Evolutionary conservation across 2,329 filamentous ascomycete genomes (phyloP).

Genomic region (Rugonectria rugulosa): DNA sequence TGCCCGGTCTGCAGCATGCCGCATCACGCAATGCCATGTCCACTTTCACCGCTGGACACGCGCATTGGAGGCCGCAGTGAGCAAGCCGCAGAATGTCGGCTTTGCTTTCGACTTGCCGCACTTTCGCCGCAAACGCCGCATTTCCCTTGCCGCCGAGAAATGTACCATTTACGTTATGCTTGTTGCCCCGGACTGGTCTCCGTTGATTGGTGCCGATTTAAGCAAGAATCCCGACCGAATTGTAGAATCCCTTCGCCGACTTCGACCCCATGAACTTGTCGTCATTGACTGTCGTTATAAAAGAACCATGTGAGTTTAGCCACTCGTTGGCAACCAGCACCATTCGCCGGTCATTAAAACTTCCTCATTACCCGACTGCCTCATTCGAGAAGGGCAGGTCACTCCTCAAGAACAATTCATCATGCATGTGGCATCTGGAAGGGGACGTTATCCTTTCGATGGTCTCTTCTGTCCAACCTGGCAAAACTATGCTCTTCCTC

Average conservation of each 20-base stretch:
- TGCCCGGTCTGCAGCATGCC: constrained; percentile 23
- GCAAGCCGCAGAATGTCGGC: constrained; percentile 20
- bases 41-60: constrained; percentile 21
- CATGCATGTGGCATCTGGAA: constrained; percentile 4
- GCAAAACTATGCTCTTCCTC: not conserved
- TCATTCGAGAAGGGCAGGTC: not conserved
- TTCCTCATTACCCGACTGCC: not conserved
- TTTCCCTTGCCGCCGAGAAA: constrained; percentile 31
- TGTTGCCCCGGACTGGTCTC: constrained; percentile 25
- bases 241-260: constrained; percentile 8
- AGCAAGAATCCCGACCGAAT: constrained; percentile 5
- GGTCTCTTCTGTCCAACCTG: not conserved
- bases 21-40: constrained; percentile 37
- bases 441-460: not conserved
- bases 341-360: not conserved
- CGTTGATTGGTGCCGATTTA: constrained; percentile 11
- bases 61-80: constrained; percentile 14
- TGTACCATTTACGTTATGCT: constrained; percentile 14
- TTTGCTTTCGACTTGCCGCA: constrained; percentile 30
- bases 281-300: constrained; percentile 5
- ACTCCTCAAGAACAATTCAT: not conserved
- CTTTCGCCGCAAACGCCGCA: constrained; percentile 38
- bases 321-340: constrained; percentile 3
- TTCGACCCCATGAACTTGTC: constrained; percentile 1
- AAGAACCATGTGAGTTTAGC: not conserved